Evolutionary conservation across 2,329 filamentous ascomycete species (phyloP).

Genomic region (Scedosporium minutisporum): DNA sequence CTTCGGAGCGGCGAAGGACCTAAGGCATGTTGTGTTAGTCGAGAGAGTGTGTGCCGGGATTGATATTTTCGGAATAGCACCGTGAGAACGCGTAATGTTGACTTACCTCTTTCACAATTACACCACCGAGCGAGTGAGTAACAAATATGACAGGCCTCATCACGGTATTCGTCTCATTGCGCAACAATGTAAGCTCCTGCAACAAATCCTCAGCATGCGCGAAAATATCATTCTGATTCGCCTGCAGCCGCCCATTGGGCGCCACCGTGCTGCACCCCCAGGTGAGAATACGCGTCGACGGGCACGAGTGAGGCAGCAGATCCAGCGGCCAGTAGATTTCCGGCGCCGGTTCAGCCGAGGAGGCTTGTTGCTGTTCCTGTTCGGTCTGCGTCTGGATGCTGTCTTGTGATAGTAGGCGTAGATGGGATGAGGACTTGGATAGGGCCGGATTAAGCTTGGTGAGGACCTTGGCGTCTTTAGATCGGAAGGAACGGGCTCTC

Average conservation of each 20-base stretch:
- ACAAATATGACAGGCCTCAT: constrained; percentile 18
- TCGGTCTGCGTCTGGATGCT: background rate
- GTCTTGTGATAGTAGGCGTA: constrained; percentile 1
- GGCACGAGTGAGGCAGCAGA: constrained; percentile 20
- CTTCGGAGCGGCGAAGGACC: constrained; percentile 19
- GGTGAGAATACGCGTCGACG: constrained; percentile 17
- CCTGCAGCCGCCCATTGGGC: constrained; percentile 15
- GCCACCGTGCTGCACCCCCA: constrained; percentile 21
- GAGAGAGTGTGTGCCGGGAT: background rate
- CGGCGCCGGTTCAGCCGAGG: background rate
- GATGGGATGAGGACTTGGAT: background rate
- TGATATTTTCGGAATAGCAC: background rate
- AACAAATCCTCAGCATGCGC: constrained; percentile 19
- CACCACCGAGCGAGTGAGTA: constrained; percentile 19
- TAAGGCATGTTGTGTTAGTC: constrained; percentile 6
- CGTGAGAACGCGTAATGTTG: background rate
- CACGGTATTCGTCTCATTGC: constrained; percentile 9
- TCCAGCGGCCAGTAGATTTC: constrained; percentile 21
- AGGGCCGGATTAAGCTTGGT: constrained; percentile 15
- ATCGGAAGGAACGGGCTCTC: constrained; percentile 13
- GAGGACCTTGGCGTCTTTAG: constrained; percentile 6
- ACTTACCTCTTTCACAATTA: constrained; percentile 22
- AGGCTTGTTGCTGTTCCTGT: background rate
- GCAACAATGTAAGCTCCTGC: constrained; percentile 14
- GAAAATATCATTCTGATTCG: constrained; percentile 18